Conservation (phyloP, 1,284 basidiomycete genomes). For the Tilletia setariae region DNA sequence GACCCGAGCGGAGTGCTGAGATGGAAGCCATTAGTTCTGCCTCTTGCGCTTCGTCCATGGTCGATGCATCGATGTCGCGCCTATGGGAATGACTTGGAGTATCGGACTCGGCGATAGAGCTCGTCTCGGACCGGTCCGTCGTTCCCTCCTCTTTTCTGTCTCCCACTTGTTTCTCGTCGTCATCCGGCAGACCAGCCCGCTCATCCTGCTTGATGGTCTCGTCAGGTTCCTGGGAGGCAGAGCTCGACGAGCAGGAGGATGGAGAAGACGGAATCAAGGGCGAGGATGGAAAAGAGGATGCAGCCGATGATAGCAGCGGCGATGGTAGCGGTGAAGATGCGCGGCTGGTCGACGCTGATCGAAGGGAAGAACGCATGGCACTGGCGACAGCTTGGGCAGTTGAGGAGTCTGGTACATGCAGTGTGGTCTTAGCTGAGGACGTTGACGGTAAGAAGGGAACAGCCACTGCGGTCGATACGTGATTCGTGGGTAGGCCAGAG, state of each 20-base stretch:
- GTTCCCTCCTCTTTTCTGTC: background rate
- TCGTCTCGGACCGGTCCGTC: conserved; percentile 2
- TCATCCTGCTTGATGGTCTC: background rate
- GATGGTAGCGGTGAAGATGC: background rate
- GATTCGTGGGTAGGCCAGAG: conserved; percentile 59
- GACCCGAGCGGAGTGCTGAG: conserved; percentile 3
- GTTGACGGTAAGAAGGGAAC: background rate
- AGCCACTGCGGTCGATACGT: conserved; percentile 33
- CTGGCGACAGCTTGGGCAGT: conserved; percentile 8
- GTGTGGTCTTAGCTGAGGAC: background rate
- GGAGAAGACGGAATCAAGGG: background rate
- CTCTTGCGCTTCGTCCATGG: conserved; percentile 6
- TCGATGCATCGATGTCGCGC: too few relatives aligned
- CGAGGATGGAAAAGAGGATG: background rate
- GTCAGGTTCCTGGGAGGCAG: background rate
- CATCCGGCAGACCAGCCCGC: background rate
- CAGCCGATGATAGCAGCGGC: background rate
- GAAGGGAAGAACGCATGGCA: conserved; percentile 9
- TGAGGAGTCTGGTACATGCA: conserved; percentile 2
- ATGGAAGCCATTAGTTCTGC: conserved; percentile 14
- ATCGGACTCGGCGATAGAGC: background rate
- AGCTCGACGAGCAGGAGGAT: background rate
- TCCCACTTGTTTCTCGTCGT: background rate
- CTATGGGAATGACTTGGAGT: background rate
- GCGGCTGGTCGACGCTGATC: background rate